Evolutionary conservation across 2,329 filamentous ascomycete species (phyloP).

Genomic region (Epichloe sylvatica): DNA sequence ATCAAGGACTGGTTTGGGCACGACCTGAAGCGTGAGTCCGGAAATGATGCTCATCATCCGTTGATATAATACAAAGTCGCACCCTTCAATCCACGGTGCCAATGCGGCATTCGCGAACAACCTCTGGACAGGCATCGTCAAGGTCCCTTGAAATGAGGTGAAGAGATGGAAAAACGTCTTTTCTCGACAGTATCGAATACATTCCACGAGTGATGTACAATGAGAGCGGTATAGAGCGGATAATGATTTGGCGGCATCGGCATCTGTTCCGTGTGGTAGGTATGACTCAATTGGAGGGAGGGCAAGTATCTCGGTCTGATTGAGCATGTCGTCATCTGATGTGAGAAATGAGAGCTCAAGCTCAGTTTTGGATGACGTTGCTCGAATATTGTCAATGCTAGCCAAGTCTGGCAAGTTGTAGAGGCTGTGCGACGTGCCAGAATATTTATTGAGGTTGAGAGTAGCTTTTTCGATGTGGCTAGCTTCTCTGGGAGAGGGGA

Average conservation of each 20-base stretch:
- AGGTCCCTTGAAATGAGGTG: conserved; percentile 85
- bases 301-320: conserved; percentile 54
- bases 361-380: conserved; percentile 42
- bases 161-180: conserved; percentile 94
- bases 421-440: conserved; percentile 28
- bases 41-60: conserved; percentile 90
- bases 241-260: conserved; percentile 73
- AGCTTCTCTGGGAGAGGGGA: conserved; percentile 18
- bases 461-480: conserved; percentile 9
- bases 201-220: conserved; percentile 89
- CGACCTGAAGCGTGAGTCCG: conserved; percentile 77
- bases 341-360: conserved; percentile 48
- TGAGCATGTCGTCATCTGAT: conserved; percentile 34
- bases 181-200: conserved; percentile 89
- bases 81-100: conserved; percentile 87
- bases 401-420: conserved; percentile 46
- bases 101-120: conserved; percentile 69
- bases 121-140: conserved; percentile 94
- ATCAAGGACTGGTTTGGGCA: conserved; percentile 75
- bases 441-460: conserved; percentile 6
- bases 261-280: conserved; percentile 67
- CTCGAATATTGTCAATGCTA: conserved; percentile 44
- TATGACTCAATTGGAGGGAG: conserved; percentile 81
- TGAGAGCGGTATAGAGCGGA: conserved; percentile 84
- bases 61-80: conserved; percentile 90